These are phyloP conservation scores for Aspergillus hiratsukae DNA, from an alignment of 2,329 filamentous ascomycete species.

Conservation along the genomic window DNA sequence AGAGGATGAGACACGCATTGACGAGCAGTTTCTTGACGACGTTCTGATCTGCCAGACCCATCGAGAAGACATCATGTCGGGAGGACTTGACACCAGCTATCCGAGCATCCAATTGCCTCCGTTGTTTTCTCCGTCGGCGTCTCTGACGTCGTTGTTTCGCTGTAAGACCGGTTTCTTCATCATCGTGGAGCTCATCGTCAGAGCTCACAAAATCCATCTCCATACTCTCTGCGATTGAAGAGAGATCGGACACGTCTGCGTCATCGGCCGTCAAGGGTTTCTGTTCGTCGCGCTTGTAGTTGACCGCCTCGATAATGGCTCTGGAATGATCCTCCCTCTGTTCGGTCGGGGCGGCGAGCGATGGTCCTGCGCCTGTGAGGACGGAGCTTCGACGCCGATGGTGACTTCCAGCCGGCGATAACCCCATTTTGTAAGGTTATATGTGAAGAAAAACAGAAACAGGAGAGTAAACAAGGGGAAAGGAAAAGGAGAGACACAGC, in stretches of 20 bases:
- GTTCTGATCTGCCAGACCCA: constrained; percentile 65
- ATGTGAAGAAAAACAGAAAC: not conserved
- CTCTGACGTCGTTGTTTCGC: constrained; percentile 62
- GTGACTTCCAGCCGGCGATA: constrained; percentile 30
- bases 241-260: constrained; percentile 37
- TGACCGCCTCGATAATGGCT: constrained; percentile 19
- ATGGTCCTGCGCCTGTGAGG: constrained; percentile 45
- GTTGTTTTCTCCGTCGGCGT: constrained; percentile 62
- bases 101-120: constrained; percentile 65
- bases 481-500: constrained; percentile 1
- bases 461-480: not conserved
- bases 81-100: constrained; percentile 59
- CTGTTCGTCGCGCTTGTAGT: constrained; percentile 31
- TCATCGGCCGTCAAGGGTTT: constrained; percentile 32
- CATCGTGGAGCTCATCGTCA: constrained; percentile 72
- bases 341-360: constrained; percentile 32
- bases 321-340: constrained; percentile 29
- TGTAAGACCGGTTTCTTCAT: constrained; percentile 86
- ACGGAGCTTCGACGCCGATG: constrained; percentile 38
- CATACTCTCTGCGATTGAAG: constrained; percentile 44
- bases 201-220: constrained; percentile 58
- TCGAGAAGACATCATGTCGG: constrained; percentile 59
- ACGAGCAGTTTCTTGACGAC: constrained; percentile 65
- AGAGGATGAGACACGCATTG: constrained; percentile 74
- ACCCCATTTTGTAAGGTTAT: constrained; percentile 25